Conservation (phyloP, 345 rosid genomes). For the Eucalyptus sp. region DNA sequence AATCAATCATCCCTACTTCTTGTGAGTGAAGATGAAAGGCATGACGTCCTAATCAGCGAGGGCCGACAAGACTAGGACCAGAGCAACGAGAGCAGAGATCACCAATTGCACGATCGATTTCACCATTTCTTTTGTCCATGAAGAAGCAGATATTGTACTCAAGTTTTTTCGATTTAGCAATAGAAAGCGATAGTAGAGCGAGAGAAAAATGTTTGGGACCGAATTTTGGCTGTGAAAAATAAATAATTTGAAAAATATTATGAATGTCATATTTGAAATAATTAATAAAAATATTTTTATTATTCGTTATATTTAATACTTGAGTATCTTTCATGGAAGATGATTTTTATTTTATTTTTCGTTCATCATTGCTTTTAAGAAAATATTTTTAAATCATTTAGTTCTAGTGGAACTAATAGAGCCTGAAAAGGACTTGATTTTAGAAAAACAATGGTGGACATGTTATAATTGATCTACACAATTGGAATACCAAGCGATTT, state of each 20-base stretch:
- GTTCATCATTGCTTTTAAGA: background rate
- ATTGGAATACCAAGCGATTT: background rate
- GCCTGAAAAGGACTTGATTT: background rate
- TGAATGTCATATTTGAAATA: no score
- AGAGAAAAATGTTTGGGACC: no score
- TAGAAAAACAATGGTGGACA: background rate
- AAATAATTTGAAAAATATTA: no score
- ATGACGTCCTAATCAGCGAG: conserved; percentile 6
- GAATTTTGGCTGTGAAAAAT: background rate
- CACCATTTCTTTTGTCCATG: background rate
- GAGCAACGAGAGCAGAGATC: background rate
- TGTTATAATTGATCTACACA: background rate
- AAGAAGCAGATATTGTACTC: background rate
- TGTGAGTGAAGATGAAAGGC: conserved; percentile 81
- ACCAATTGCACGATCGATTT: background rate
- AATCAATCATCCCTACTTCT: conserved; percentile 4
- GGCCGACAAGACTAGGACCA: background rate
- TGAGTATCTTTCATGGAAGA: background rate
- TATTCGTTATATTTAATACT: no score
- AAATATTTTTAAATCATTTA: no score
- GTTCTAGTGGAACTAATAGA: background rate
- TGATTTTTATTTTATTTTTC: background rate
- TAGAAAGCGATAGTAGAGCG: background rate
- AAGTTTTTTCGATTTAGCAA: background rate
- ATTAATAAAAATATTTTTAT: no score